Percentiles rank a stretch among this genome's conserved stretches.
Evolutionary conservation across 2,329 filamentous ascomycete species (phyloP).

Genomic region (Hymenoscyphus salicellus): DNA sequence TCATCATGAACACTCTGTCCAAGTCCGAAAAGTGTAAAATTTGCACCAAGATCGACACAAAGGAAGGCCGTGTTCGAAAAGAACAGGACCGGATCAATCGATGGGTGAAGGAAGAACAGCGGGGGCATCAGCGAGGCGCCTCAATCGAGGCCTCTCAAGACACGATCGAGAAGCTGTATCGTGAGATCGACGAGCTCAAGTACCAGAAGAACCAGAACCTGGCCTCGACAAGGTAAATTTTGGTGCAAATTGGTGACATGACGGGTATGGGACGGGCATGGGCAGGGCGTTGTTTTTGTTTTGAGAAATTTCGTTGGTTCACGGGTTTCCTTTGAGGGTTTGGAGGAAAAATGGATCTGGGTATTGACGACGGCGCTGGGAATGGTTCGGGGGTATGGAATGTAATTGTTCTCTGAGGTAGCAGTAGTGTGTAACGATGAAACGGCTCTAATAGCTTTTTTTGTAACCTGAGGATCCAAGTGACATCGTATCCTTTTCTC

Average conservation of each 20-base stretch:
- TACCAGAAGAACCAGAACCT: slow-evolving; percentile 14
- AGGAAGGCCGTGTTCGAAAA: slow-evolving; percentile 70
- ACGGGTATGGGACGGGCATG: neutral
- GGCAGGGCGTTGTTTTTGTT: slow-evolving; percentile 5
- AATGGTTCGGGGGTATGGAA: slow-evolving; percentile 22
- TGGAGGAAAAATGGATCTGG: slow-evolving; percentile 10
- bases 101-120: slow-evolving; percentile 63
- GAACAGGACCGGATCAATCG: slow-evolving; percentile 72
- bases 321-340: slow-evolving; percentile 9
- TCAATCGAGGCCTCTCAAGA: slow-evolving; percentile 68
- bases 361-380: slow-evolving; percentile 15
- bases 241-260: neutral
- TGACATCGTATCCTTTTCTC: slow-evolving; percentile 13
- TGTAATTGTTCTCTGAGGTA: slow-evolving; percentile 21
- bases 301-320: slow-evolving; percentile 20
- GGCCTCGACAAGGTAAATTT: slow-evolving; percentile 10
- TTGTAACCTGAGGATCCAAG: slow-evolving; percentile 12
- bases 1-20: slow-evolving; percentile 71
- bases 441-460: slow-evolving; percentile 21
- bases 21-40: slow-evolving; percentile 67
- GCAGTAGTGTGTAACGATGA: slow-evolving; percentile 31
- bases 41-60: slow-evolving; percentile 87
- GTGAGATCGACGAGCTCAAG: slow-evolving; percentile 53
- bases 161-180: slow-evolving; percentile 65
- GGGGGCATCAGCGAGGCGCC: slow-evolving; percentile 50